Base-by-base conservation (phyloP, 2,329 filamentous ascomycete species). In the Dryadomyces quercivorus region DNA sequence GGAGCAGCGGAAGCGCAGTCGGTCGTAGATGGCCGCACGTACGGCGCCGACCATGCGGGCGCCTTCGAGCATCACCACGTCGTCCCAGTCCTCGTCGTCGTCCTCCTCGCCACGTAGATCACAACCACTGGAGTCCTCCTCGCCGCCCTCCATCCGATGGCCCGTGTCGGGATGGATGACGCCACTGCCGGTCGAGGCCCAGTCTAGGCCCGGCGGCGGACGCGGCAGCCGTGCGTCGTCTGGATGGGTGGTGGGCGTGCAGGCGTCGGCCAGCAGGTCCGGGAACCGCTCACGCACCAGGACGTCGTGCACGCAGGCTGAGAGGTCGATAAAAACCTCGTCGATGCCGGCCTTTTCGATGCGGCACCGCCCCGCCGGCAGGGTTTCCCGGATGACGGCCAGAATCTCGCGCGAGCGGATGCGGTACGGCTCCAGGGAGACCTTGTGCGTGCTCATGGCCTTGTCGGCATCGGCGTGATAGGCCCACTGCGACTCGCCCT, bases 261-360 rank as follows among this genome's bases (percentile, higher is more conserved):
- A 82, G 80, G 49, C 49, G 4, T 74, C 75, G 31, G 67, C 66
- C 51, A 97, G 69, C 65, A 93, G 85, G 0, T 46, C 55, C 0
- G 88, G 82, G 67, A 89, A 95, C 52, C 87, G 74, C 60, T 87
- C 16, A 61, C 87, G 10, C 44, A 95, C 69, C 50, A 98, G 71
- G 31, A 86, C 75, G 2, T 76, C 76, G 67, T 94, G 87, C 3
- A 96, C 78, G 57, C 96, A 86, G 0, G 86, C 84, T 10, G 89
- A 95, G 51, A 98, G 70, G 68, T 98, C 93, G 57, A 97, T 72
- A 64, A 96, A 98, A 9, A 96, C 90, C 69, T 98, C 93, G 66
- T 98, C 93, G 54, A 97, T 87, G 63, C 89, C 85, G 18, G 92
- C 93, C 66, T 97, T 98, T 72, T 98, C 92, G 47, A 77, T 82